Percentiles rank a stretch among this genome's conserved stretches.
These are phyloP conservation scores for Microdochium bolleyi DNA, from an alignment of 2,329 filamentous ascomycete genomes.

Conservation along the genomic window DNA sequence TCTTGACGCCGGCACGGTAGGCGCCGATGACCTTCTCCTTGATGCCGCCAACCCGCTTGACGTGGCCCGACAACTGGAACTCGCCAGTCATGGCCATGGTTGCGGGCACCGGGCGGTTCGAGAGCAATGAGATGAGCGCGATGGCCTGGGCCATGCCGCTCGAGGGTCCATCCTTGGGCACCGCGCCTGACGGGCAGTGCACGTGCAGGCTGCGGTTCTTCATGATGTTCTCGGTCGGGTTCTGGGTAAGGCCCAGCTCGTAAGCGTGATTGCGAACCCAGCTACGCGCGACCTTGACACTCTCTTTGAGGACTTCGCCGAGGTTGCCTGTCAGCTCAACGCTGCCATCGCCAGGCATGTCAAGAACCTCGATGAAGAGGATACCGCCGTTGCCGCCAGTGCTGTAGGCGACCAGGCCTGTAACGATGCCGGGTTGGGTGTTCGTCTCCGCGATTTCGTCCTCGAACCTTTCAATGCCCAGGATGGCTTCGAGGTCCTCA, in stretches of 20 bases:
- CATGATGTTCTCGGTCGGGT: slow-evolving; percentile 88
- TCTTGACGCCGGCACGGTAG: slow-evolving; percentile 86
- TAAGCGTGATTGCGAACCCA: slow-evolving; percentile 98
- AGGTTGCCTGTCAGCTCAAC: slow-evolving; percentile 96
- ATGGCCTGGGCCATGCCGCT: slow-evolving; percentile 93
- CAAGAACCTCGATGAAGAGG: slow-evolving; percentile 94
- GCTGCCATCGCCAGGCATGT: slow-evolving; percentile 88
- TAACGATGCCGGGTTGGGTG: slow-evolving; percentile 83
- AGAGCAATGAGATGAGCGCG: slow-evolving; percentile 85
- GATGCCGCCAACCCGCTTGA: slow-evolving; percentile 93
- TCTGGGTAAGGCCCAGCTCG: slow-evolving; percentile 74
- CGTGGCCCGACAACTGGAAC: slow-evolving; percentile 74
- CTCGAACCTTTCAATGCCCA: slow-evolving; percentile 89
- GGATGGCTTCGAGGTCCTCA: slow-evolving; percentile 79
- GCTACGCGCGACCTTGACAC: slow-evolving; percentile 87
- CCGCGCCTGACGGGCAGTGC: slow-evolving; percentile 89
- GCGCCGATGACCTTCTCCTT: slow-evolving; percentile 98
- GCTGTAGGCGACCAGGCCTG: slow-evolving; percentile 90
- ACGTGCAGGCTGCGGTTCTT: slow-evolving; percentile 90
- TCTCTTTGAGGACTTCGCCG: slow-evolving; percentile 94
- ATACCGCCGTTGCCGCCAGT: slow-evolving; percentile 91
- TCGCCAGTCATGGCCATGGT: slow-evolving; percentile 92
- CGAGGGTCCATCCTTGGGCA: slow-evolving; percentile 84
- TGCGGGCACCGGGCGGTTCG: slow-evolving; percentile 75
- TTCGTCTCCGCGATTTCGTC: slow-evolving; percentile 90